A percentile compares a stretch with the other conserved stretches of the same genome.
Conservation (phyloP, 768 basidiomycete species). For the Paxillus involutus region DNA sequence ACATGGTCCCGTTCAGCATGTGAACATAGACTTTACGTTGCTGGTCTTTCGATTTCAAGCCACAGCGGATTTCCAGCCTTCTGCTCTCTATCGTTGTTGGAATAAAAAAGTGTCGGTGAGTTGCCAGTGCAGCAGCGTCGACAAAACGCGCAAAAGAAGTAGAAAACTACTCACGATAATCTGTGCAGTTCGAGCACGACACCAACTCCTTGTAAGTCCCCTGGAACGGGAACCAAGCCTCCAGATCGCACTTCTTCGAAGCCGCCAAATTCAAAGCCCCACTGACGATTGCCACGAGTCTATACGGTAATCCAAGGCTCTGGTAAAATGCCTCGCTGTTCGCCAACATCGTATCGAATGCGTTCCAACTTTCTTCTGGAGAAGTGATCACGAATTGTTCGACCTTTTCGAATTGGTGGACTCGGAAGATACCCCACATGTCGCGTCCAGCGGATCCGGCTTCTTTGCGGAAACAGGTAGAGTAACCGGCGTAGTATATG, state of each 20-base stretch:
- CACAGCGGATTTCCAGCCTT: slow-evolving; percentile 90
- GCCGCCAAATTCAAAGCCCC: slow-evolving; percentile 97
- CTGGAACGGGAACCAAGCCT: slow-evolving; percentile 99
- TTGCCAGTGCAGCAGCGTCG: not conserved
- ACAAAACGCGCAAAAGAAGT: not conserved
- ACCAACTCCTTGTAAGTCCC: slow-evolving; percentile 95
- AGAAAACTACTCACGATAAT: slow-evolving; percentile 77
- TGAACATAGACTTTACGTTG: slow-evolving; percentile 93
- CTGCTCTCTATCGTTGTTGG: slow-evolving; percentile 67
- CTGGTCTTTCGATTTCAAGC: slow-evolving; percentile 88
- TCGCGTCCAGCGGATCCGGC: slow-evolving; percentile 96
- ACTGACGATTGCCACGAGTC: slow-evolving; percentile 92
- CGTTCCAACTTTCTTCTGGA: slow-evolving; percentile 91
- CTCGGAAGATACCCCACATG: slow-evolving; percentile 99
- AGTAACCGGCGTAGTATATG: slow-evolving; percentile 82
- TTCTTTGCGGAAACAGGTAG: slow-evolving; percentile 99
- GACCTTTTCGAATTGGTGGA: slow-evolving; percentile 99
- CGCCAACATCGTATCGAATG: slow-evolving; percentile 88
- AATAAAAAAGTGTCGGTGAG: not conserved
- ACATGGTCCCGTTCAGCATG: slow-evolving; percentile 98
- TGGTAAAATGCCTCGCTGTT: slow-evolving; percentile 96
- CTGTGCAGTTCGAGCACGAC: slow-evolving; percentile 97
- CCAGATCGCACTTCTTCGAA: slow-evolving; percentile 94
- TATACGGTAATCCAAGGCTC: slow-evolving; percentile 89
- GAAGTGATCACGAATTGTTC: slow-evolving; percentile 97